These are phyloP conservation scores for Manihot esculenta DNA, from an alignment of 441 rosid species.

Conservation along the genomic window DNA sequence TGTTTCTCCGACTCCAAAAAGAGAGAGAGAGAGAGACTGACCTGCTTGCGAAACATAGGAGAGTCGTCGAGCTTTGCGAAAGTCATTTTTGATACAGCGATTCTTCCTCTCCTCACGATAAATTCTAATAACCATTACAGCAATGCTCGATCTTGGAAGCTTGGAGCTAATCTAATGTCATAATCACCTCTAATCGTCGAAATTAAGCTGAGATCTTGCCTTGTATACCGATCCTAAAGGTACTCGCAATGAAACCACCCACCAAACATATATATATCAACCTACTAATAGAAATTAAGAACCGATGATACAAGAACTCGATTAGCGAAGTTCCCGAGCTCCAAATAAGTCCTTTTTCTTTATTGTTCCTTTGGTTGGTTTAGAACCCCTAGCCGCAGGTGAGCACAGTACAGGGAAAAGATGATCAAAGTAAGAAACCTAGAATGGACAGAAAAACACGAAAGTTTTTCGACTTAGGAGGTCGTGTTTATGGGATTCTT, in stretches of 20 bases:
- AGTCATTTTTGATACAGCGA: slow-evolving; percentile 57
- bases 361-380: not conserved
- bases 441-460: slow-evolving; percentile 32
- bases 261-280: slow-evolving; percentile 21
- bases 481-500: slow-evolving; percentile 15
- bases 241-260: not conserved
- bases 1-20: not conserved
- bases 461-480: slow-evolving; percentile 5
- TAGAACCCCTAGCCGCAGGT: slow-evolving; percentile 17
- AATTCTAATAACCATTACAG: slow-evolving; percentile 47
- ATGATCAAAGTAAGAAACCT: slow-evolving; percentile 23
- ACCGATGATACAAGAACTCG: not conserved
- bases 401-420: slow-evolving; percentile 3
- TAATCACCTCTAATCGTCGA: slow-evolving; percentile 18
- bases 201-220: slow-evolving; percentile 15
- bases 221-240: not conserved
- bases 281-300: not conserved
- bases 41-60: slow-evolving; percentile 99
- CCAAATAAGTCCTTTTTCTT: not conserved
- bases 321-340: slow-evolving; percentile 18
- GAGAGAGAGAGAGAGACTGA: slow-evolving; percentile 15
- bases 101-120: slow-evolving; percentile 28
- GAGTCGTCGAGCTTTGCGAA: slow-evolving; percentile 99
- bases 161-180: slow-evolving; percentile 22
- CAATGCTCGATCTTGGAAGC: slow-evolving; percentile 31